A percentile compares a stretch with the other conserved stretches of the same genome.
These are phyloP conservation scores for Prunus mongolica DNA, from an alignment of 306 rosid species.

Conservation along the genomic window DNA sequence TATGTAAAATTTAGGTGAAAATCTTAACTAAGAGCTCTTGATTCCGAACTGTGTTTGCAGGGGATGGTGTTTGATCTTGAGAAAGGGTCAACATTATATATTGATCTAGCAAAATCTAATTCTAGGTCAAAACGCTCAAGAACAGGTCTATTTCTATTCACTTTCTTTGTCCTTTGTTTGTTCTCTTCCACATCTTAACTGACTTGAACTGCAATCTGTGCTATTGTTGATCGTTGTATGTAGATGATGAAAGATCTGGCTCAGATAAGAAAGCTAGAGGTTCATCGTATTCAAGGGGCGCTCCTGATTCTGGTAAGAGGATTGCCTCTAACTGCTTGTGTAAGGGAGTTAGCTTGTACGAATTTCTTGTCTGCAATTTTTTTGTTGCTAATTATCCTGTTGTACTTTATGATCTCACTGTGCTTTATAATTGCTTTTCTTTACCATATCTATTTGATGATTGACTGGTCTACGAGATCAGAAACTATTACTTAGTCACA, in stretches of 20 bases:
- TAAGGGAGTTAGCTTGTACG: slow-evolving; percentile 2
- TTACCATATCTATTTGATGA: slow-evolving; percentile 17
- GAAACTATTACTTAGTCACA: slow-evolving; percentile 65
- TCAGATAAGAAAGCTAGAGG: slow-evolving; percentile 81
- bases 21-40: slow-evolving; percentile 5
- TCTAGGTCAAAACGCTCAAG: slow-evolving; percentile 87
- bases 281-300: slow-evolving; percentile 46
- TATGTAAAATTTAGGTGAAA: not conserved
- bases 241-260: slow-evolving; percentile 74
- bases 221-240: slow-evolving; percentile 19
- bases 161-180: not conserved
- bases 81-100: slow-evolving; percentile 72
- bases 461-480: slow-evolving; percentile 38
- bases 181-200: slow-evolving; percentile 4
- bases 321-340: slow-evolving; percentile 15
- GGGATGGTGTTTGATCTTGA: slow-evolving; percentile 98
- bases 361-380: slow-evolving; percentile 16
- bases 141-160: slow-evolving; percentile 33
- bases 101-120: slow-evolving; percentile 92
- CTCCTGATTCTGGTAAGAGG: slow-evolving; percentile 73
- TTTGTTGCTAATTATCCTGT: not conserved
- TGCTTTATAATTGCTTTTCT: not conserved
- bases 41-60: slow-evolving; percentile 41
- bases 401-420: slow-evolving; percentile 14
- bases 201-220: slow-evolving; percentile 16